Percentiles rank a stretch among this genome's conserved stretches.
Conservation (phyloP, 129 eudicot species). For the Arctium minus region DNA sequence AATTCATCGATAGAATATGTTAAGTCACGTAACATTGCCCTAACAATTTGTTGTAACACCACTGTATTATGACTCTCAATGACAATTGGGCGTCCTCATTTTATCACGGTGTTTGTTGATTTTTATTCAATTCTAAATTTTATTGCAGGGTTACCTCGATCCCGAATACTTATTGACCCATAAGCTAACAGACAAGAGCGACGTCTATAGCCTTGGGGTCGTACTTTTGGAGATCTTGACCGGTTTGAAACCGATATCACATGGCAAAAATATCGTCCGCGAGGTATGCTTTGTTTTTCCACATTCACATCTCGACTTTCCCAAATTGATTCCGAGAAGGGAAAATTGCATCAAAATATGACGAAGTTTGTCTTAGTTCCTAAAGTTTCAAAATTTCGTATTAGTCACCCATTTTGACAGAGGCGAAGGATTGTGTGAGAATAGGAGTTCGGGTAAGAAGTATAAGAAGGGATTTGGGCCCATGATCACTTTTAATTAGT, state of each 20-base stretch:
- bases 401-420: not conserved
- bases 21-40: not conserved
- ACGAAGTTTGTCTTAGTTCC: not conserved
- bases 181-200: constrained; percentile 75
- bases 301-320: not conserved
- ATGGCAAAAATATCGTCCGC: constrained; percentile 70
- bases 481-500: no score
- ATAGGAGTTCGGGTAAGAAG: no score
- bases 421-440: no score
- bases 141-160: constrained; percentile 83
- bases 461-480: no score
- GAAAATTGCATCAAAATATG: not conserved
- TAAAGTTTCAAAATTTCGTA: no score
- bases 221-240: constrained; percentile 83
- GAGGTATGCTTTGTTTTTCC: constrained; percentile 47
- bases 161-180: constrained; percentile 80
- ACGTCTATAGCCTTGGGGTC: constrained; percentile 91
- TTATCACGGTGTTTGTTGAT: not conserved
- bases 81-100: not conserved
- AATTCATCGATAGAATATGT: not conserved
- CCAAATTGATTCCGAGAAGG: not conserved
- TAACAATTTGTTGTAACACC: not conserved
- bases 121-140: not conserved
- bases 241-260: constrained; percentile 69
- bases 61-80: not conserved